Conservation (phyloP, 2,329 filamentous ascomycete species). For the Aureobasidium sp. region DNA sequence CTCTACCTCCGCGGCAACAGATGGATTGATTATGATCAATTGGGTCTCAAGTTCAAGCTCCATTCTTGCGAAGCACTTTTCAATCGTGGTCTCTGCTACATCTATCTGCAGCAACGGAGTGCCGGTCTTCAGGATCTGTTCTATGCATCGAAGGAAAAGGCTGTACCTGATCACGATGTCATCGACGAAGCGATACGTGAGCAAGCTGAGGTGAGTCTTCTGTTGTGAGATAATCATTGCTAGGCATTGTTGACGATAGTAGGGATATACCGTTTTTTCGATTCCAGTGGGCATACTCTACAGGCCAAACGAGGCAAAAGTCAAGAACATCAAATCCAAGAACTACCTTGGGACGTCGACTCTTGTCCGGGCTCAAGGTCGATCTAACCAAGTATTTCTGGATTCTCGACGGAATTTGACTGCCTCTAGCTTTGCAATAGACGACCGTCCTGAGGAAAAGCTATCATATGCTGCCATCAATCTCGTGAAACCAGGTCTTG, state of each 20-base stretch:
- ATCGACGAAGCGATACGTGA: constrained; percentile 96
- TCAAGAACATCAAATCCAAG: constrained; percentile 95
- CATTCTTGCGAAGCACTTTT: constrained; percentile 98
- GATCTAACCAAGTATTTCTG: constrained; percentile 18
- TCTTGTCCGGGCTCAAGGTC: constrained; percentile 63
- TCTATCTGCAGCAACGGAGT: constrained; percentile 88
- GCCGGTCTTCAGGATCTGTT: constrained; percentile 84
- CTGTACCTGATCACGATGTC: constrained; percentile 91
- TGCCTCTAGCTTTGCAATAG: constrained; percentile 46
- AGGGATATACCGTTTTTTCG: constrained; percentile 98
- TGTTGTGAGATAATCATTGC: neutral
- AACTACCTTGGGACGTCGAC: constrained; percentile 97
- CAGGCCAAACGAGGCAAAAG: constrained; percentile 92
- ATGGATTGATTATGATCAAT: constrained; percentile 94
- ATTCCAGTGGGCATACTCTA: constrained; percentile 95
- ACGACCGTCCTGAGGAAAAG: constrained; percentile 75
- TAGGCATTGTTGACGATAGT: constrained; percentile 25
- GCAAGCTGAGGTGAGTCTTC: constrained; percentile 67
- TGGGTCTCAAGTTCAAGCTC: constrained; percentile 90
- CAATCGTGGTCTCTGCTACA: constrained; percentile 94
- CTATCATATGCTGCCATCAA: constrained; percentile 91
- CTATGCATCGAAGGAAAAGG: constrained; percentile 91
- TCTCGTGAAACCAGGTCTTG: constrained; percentile 77
- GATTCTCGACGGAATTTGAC: constrained; percentile 24
- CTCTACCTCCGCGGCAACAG: constrained; percentile 92